Percentiles rank a stretch among this genome's conserved stretches.
These are phyloP conservation scores for Epichloe elymi DNA, from an alignment of 2,329 filamentous ascomycete species.

Conservation along the genomic window DNA sequence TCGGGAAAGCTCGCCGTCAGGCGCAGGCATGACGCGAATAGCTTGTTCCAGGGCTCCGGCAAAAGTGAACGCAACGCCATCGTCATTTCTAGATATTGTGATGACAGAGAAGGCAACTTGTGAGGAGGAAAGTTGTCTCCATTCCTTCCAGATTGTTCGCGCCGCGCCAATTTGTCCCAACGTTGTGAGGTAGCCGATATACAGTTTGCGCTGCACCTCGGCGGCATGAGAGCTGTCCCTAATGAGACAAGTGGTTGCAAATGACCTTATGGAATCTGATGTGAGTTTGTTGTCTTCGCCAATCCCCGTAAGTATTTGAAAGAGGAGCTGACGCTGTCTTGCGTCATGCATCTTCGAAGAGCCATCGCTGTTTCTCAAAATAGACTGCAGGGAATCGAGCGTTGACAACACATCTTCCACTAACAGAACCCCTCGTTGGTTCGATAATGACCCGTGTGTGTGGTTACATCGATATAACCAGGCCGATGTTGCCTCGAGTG, in stretches of 20 bases:
- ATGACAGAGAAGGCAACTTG: not conserved
- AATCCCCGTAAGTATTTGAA: conserved; percentile 18
- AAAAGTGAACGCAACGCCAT: conserved; percentile 4
- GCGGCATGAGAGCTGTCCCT: not conserved
- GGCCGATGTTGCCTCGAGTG: conserved; percentile 11
- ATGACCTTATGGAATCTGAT: conserved; percentile 14
- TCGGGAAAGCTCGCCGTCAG: not conserved
- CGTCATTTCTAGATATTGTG: not conserved
- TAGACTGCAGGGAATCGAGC: conserved; percentile 8
- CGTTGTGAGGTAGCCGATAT: conserved; percentile 15
- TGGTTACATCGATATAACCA: conserved; percentile 14
- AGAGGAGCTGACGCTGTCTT: conserved; percentile 13
- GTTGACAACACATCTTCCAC: conserved; percentile 12
- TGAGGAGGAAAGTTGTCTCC: conserved; percentile 8
- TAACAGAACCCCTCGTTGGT: not conserved
- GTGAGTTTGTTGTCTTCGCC: conserved; percentile 10
- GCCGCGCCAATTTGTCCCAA: conserved; percentile 19
- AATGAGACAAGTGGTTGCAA: conserved; percentile 9
- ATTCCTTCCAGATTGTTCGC: conserved; percentile 19
- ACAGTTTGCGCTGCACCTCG: conserved; percentile 8
- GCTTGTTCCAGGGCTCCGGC: conserved; percentile 5
- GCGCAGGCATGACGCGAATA: conserved; percentile 1
- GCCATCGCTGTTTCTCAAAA: not conserved
- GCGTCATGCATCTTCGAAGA: not conserved
- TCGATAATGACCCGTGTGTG: conserved; percentile 6